A percentile compares a stretch with the other conserved stretches of the same genome.
These are phyloP conservation scores for Kwoniella europaea DNA, from an alignment of 768 basidiomycete genomes.

Conservation along the genomic window DNA sequence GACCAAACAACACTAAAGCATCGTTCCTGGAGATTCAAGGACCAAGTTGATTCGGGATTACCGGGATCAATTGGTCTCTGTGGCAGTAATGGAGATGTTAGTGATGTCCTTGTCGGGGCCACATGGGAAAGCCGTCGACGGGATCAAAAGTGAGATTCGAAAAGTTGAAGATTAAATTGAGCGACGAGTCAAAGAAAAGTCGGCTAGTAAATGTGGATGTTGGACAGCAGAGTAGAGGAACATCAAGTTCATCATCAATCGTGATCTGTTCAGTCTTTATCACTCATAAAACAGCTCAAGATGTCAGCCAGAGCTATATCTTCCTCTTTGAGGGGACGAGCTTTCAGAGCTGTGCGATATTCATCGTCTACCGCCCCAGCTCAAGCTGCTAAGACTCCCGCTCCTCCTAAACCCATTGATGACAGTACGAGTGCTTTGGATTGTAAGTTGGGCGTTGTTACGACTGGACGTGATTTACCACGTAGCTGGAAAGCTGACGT, in stretches of 20 bases:
- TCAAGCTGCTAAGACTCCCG: conserved; percentile 21
- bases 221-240: no score
- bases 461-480: no score
- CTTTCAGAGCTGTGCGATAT: conserved; percentile 20
- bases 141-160: background rate
- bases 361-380: conserved; percentile 29
- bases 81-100: background rate
- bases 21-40: background rate
- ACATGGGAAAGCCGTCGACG: background rate
- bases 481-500: no score
- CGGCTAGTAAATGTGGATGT: background rate
- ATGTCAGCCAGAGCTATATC: conserved; percentile 31
- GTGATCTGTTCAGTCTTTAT: background rate
- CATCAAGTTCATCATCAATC: background rate
- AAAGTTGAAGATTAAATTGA: background rate
- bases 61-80: background rate
- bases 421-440: conserved; percentile 94
- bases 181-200: background rate
- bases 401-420: conserved; percentile 67
- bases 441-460: conserved; percentile 57
- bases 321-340: conserved; percentile 15
- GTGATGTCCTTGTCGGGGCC: background rate
- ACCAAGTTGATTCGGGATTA: background rate
- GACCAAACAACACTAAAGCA: background rate
- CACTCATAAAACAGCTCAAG: conserved; percentile 8